Conservation (phyloP, 768 basidiomycete genomes). For the Xerocomellus amylosporus region DNA sequence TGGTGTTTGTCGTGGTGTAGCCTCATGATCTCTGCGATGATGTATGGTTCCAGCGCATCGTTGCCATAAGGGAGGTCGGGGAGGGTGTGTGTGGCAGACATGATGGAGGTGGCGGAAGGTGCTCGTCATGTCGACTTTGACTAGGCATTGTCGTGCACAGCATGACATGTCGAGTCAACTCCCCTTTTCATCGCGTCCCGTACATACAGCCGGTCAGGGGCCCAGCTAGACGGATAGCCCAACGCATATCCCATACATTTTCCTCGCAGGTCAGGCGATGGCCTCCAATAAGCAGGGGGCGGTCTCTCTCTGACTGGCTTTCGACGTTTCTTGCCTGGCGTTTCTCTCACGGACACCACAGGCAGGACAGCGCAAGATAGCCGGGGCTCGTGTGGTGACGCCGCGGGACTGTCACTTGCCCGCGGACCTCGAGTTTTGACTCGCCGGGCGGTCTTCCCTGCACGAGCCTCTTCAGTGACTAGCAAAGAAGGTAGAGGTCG, state of each 20-base stretch:
- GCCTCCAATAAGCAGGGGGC: conserved; percentile 30
- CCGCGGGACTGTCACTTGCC: neutral
- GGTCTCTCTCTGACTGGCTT: conserved; percentile 17
- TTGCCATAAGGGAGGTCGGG: conserved; percentile 79
- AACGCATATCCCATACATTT: conserved; percentile 31
- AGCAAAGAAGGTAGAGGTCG: conserved; percentile 18
- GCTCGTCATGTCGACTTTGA: neutral
- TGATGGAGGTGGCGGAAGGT: conserved; percentile 18
- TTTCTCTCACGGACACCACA: conserved; percentile 7
- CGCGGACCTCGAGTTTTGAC: neutral
- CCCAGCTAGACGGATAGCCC: conserved; percentile 33
- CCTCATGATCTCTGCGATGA: conserved; percentile 87
- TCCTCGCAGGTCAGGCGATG: conserved; percentile 18
- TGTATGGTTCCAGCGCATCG: conserved; percentile 91
- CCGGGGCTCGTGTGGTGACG: conserved; percentile 27
- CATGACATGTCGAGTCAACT: conserved; percentile 14
- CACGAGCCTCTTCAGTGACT: conserved; percentile 22
- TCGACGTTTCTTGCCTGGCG: conserved; percentile 6
- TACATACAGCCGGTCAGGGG: conserved; percentile 16
- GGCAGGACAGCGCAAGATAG: conserved; percentile 18
- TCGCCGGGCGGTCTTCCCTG: neutral
- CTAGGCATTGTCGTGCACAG: conserved; percentile 10
- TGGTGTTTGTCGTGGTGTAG: conserved; percentile 96
- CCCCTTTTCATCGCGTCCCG: conserved; percentile 31
- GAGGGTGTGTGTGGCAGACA: conserved; percentile 52